These are phyloP conservation scores for Lasiodiplodia citricola DNA, from an alignment of 2,329 filamentous ascomycete species.

Conservation along the genomic window DNA sequence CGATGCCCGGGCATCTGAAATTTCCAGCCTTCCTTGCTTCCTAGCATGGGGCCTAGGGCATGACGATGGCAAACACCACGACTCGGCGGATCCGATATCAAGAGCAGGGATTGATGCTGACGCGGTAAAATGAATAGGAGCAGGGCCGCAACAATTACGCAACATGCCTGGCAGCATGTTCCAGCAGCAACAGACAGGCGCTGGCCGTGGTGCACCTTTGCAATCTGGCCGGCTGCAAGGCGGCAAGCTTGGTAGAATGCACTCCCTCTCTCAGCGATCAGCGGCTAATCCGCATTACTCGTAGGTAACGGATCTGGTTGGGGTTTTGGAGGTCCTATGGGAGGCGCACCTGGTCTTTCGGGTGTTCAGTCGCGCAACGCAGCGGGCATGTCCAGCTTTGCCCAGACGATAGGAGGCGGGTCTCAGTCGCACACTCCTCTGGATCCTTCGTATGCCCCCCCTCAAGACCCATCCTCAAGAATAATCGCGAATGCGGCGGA, in stretches of 20 bases:
- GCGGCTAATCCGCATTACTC: slow-evolving; percentile 25
- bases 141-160: slow-evolving; percentile 57
- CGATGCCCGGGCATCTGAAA: neutral
- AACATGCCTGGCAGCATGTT: slow-evolving; percentile 60
- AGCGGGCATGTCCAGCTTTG: slow-evolving; percentile 59
- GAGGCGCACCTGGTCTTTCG: slow-evolving; percentile 58
- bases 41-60: neutral
- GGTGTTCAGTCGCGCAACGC: slow-evolving; percentile 57
- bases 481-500: neutral
- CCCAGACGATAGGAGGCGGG: slow-evolving; percentile 58
- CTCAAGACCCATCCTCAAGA: neutral
- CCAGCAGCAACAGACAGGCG: slow-evolving; percentile 56
- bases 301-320: slow-evolving; percentile 61
- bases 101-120: slow-evolving; percentile 3
- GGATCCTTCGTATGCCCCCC: slow-evolving; percentile 60
- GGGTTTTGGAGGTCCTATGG: slow-evolving; percentile 62
- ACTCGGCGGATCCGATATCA: neutral
- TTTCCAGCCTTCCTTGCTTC: neutral
- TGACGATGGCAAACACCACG: neutral
- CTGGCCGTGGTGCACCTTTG: slow-evolving; percentile 54
- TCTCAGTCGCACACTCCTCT: slow-evolving; percentile 60
- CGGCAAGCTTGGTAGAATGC: slow-evolving; percentile 56
- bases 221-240: slow-evolving; percentile 58
- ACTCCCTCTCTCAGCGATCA: neutral
- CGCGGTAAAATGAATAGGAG: slow-evolving; percentile 43